Evolutionary conservation across 2,329 filamentous ascomycete genomes (phyloP).

Genomic region (Sclerotinia glacialis): DNA sequence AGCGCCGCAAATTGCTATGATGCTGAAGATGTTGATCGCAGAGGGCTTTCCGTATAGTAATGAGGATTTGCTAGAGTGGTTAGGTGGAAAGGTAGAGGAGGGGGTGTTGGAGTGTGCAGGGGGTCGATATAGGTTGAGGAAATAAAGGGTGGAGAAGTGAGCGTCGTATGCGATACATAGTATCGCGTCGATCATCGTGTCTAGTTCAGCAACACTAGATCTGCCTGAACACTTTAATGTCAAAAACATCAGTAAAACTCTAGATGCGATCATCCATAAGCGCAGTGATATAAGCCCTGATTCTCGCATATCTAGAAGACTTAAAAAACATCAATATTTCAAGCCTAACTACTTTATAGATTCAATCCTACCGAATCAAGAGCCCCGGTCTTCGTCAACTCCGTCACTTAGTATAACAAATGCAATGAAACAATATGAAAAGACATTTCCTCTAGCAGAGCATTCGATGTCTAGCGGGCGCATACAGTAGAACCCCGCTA

Average conservation of each 20-base stretch:
- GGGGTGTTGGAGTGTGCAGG: slow-evolving; percentile 67
- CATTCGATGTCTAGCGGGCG: no score
- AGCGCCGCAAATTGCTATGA: slow-evolving; percentile 78
- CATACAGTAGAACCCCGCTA: no score
- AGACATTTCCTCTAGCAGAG: no score
- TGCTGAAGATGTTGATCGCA: slow-evolving; percentile 88
- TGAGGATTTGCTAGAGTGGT: slow-evolving; percentile 80
- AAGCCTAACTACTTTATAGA: no score
- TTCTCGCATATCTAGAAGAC: no score
- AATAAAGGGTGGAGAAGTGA: slow-evolving; percentile 40
- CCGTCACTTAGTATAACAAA: no score
- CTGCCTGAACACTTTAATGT: background rate
- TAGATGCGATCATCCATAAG: background rate
- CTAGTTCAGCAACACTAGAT: background rate
- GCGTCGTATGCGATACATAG: background rate
- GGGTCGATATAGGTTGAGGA: slow-evolving; percentile 69
- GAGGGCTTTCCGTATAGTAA: slow-evolving; percentile 87
- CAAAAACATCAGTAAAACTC: background rate
- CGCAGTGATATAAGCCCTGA: background rate
- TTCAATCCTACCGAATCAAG: no score
- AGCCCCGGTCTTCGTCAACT: no score
- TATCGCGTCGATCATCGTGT: background rate
- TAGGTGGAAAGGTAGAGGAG: slow-evolving; percentile 72
- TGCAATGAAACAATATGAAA: no score
- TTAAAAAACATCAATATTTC: no score